Evolutionary conservation across 208 protist species (phyloP).

Genomic region (Wallacemonas collosoma): DNA sequence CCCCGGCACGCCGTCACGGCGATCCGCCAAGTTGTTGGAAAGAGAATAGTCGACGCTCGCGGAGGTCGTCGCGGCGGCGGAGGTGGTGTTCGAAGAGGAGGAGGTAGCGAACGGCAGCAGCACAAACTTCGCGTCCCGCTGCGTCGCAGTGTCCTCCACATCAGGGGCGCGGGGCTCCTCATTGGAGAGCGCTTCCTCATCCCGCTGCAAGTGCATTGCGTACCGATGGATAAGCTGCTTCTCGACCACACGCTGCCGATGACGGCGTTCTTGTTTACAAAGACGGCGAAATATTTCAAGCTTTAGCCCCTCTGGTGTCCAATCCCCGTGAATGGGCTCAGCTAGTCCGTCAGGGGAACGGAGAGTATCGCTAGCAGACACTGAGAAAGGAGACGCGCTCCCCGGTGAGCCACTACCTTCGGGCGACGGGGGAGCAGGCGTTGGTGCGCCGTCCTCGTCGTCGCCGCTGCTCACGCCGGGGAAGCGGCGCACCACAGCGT

Average conservation of each 20-base stretch:
- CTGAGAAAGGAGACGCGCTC: too few relatives aligned
- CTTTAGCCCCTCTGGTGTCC: too few relatives aligned
- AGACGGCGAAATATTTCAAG: background rate
- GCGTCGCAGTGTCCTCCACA: background rate
- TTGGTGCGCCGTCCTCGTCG: too few relatives aligned
- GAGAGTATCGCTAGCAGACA: too few relatives aligned
- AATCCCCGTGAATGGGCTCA: too few relatives aligned
- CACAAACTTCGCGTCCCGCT: background rate
- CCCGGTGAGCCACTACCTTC: too few relatives aligned
- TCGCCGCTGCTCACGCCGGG: too few relatives aligned
- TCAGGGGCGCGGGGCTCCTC: too few relatives aligned
- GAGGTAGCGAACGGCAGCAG: background rate
- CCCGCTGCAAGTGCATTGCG: constrained; percentile 21
- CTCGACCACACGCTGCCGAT: constrained; percentile 19
- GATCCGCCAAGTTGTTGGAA: too few relatives aligned
- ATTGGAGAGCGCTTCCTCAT: background rate
- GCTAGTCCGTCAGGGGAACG: too few relatives aligned
- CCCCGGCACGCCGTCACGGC: background rate
- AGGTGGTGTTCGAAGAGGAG: background rate
- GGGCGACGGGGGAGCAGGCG: too few relatives aligned
- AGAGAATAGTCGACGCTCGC: background rate
- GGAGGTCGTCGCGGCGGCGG: background rate
- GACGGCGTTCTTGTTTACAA: constrained; percentile 9
- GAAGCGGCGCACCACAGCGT: too few relatives aligned
- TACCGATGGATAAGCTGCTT: constrained; percentile 24